Conservation (phyloP, 371 early-diverging fungal species). For the Circinella umbellata region DNA sequence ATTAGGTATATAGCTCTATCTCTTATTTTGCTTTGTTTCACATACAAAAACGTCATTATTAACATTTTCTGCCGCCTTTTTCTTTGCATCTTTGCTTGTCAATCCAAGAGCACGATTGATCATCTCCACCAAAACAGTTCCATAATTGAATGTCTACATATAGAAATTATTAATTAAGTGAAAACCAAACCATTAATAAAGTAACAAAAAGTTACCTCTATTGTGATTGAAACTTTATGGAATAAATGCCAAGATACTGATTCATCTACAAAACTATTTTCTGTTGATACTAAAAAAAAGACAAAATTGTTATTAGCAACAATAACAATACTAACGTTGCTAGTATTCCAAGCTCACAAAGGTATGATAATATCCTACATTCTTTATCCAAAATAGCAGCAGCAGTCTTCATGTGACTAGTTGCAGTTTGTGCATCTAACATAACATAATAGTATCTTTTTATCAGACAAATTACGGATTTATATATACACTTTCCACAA, state of each 20-base stretch:
- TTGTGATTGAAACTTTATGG: conserved; percentile 31
- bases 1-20: not conserved
- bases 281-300: conserved; percentile 8
- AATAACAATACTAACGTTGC: too few relatives aligned
- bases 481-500: not conserved
- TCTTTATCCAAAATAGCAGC: conserved; percentile 21
- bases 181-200: not conserved
- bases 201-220: conserved; percentile 31
- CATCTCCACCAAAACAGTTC: conserved; percentile 39
- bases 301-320: too few relatives aligned
- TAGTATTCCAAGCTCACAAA: not conserved
- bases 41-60: conserved; percentile 37
- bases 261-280: conserved; percentile 17
- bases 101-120: conserved; percentile 41
- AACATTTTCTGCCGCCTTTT: conserved; percentile 39
- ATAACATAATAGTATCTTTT: not conserved
- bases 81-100: conserved; percentile 45
- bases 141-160: conserved; percentile 43
- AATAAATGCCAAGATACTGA: conserved; percentile 36
- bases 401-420: conserved; percentile 19
- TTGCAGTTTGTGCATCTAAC: conserved; percentile 20
- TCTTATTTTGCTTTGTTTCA: not conserved
- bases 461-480: not conserved
- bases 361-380: not conserved
- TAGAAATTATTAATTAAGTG: not conserved